phyloP scores from a whole-genome alignment of 495 filamentous ascomycete species.

The Penicillium tannophilum region DNA sequence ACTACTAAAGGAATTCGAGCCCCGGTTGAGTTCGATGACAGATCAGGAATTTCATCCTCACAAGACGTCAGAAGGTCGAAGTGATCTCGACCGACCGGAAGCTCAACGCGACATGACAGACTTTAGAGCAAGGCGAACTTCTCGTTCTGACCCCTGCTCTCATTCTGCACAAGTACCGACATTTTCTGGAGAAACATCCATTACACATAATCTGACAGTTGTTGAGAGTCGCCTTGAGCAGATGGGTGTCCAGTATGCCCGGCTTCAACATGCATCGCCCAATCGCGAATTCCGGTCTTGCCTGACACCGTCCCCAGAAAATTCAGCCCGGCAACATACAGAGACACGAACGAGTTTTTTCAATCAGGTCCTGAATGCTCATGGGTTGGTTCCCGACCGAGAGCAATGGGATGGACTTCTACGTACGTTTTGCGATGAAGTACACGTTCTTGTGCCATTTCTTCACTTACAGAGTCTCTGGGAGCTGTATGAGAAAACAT shows the following conservation, averaged over 20 bases:
- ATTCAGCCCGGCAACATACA: background rate
- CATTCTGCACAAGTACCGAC: constrained; percentile 10
- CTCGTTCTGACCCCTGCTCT: background rate
- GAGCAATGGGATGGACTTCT: constrained; percentile 22
- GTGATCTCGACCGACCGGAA: background rate
- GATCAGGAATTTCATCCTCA: constrained; percentile 2
- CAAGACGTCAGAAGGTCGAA: background rate
- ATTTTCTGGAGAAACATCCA: constrained; percentile 32
- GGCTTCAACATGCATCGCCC: constrained; percentile 12
- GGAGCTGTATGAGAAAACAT: constrained; percentile 15
- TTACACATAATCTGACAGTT: constrained; percentile 25
- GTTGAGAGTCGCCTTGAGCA: constrained; percentile 28
- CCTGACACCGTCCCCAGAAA: constrained; percentile 15
- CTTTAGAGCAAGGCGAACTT: background rate
- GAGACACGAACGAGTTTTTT: constrained; percentile 2
- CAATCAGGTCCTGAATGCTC: constrained; percentile 5
- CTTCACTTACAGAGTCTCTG: constrained; percentile 24
- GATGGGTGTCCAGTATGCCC: constrained; percentile 19
- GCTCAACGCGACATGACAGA: background rate
- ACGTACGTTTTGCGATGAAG: constrained; percentile 26
- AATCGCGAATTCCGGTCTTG: constrained; percentile 13
- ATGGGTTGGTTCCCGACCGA: constrained; percentile 16
- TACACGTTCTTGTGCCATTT: constrained; percentile 31
- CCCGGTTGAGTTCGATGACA: background rate
- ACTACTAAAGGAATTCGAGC: constrained; percentile 12